phyloP scores from a whole-genome alignment of 768 basidiomycete species.

The Suillus alpinus region DNA sequence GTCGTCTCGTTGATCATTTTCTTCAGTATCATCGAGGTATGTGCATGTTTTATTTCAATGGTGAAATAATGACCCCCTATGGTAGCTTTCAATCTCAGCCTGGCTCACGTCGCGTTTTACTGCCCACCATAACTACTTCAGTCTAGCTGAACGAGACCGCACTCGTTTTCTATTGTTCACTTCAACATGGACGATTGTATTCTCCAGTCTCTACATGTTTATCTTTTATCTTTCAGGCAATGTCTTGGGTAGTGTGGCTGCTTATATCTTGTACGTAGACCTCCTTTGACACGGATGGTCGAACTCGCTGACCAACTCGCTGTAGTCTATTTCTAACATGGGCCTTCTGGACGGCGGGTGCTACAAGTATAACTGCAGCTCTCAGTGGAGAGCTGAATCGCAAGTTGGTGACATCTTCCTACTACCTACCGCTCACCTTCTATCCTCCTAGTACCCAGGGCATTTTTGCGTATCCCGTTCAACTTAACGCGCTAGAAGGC shows the following conservation, averaged over 20 bases:
- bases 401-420: constrained; percentile 37
- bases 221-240: constrained; percentile 53
- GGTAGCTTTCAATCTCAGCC: constrained; percentile 65
- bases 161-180: constrained; percentile 67
- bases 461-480: constrained; percentile 61
- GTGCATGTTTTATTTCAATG: constrained; percentile 7
- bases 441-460: constrained; percentile 34
- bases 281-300: constrained; percentile 1
- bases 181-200: constrained; percentile 66
- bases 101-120: constrained; percentile 69
- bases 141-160: constrained; percentile 51
- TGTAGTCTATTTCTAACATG: constrained; percentile 66
- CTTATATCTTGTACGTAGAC: constrained; percentile 61
- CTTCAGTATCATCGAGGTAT: constrained; percentile 65
- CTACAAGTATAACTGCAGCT: constrained; percentile 65
- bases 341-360: constrained; percentile 76
- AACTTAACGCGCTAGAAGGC: constrained; percentile 70
- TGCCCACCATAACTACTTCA: constrained; percentile 49
- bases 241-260: constrained; percentile 56
- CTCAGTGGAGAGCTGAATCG: constrained; percentile 73
- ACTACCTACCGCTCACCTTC: background rate
- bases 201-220: constrained; percentile 47
- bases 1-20: constrained; percentile 48
- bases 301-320: background rate
- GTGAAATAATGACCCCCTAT: background rate